Conservation (phyloP, 352 stramenopile genomes). For the Globisporangium parvum region DNA sequence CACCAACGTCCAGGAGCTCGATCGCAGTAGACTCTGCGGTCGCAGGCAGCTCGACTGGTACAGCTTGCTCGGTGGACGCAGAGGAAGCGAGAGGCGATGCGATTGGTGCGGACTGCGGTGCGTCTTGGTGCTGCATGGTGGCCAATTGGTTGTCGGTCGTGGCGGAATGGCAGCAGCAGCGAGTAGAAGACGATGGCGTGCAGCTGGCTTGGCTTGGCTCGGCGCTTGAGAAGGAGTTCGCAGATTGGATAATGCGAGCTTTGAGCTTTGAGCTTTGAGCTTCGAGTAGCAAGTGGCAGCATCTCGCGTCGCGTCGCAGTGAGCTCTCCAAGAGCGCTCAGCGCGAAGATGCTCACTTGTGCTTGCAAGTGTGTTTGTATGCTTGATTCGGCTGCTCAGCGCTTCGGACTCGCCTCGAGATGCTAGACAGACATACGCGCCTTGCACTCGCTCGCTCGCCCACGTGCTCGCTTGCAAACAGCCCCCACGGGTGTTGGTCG, state of each 20-base stretch:
- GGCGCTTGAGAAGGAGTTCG: not conserved
- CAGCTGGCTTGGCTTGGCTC: not conserved
- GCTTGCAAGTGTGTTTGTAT: too few species aligned
- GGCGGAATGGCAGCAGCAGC: too few species aligned
- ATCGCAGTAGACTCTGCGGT: not conserved
- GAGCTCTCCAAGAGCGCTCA: not conserved
- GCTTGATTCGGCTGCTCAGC: too few species aligned
- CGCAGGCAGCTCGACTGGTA: not conserved
- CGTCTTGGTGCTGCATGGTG: constrained; percentile 5
- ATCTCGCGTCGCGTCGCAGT: not conserved
- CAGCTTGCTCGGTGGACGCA: not conserved
- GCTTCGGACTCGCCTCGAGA: too few species aligned
- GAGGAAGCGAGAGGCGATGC: not conserved
- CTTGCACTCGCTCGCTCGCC: not conserved
- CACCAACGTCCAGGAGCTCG: not conserved
- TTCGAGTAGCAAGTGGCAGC: not conserved
- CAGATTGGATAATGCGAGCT: constrained; percentile 7
- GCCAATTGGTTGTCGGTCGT: not conserved
- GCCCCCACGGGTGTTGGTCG: not conserved
- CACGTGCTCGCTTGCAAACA: not conserved
- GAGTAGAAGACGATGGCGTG: too few species aligned
- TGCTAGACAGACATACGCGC: too few species aligned
- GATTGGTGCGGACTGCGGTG: not conserved
- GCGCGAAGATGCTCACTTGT: too few species aligned
- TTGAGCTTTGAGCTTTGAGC: too few species aligned